phyloP scores from a whole-genome alignment of 2,329 filamentous ascomycete genomes.

The Exophiala alcalophila region DNA sequence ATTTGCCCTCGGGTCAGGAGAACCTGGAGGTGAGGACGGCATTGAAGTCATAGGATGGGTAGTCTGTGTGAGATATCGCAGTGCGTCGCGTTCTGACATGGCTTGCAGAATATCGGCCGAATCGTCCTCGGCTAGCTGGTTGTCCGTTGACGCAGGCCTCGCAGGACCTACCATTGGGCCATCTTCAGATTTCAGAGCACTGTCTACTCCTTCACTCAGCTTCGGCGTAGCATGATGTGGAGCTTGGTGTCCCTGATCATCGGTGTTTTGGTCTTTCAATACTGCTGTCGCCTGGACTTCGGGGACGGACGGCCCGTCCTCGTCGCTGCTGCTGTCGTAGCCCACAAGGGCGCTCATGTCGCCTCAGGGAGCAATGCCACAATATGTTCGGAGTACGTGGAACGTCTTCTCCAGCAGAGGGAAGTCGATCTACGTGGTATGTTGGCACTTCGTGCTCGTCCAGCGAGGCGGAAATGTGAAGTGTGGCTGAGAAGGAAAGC shows the following conservation, averaged over 20 bases:
- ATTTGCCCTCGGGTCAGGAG: slow-evolving; percentile 44
- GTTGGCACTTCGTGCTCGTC: too few species aligned
- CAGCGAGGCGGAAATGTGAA: too few species aligned
- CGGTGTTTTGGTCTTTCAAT: too few species aligned
- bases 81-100: slow-evolving; percentile 36
- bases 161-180: slow-evolving; percentile 27
- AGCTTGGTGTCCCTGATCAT: neutral
- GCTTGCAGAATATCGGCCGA: slow-evolving; percentile 7
- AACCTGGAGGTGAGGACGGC: slow-evolving; percentile 47
- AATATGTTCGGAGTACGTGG: neutral
- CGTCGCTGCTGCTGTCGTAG: slow-evolving; percentile 48
- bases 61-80: slow-evolving; percentile 57
- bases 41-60: slow-evolving; percentile 46
- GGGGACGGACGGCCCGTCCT: slow-evolving; percentile 35
- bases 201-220: neutral
- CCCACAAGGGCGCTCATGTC: slow-evolving; percentile 37
- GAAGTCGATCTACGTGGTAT: too few species aligned
- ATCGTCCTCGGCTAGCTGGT: slow-evolving; percentile 6
- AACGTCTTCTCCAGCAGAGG: too few species aligned
- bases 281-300: neutral
- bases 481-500: neutral
- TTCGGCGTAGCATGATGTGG: neutral
- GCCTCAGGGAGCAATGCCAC: neutral
- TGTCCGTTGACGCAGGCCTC: slow-evolving; percentile 19
- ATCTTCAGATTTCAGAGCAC: neutral